These are phyloP conservation scores for Penicillium hesseltinei DNA, from an alignment of 2,329 filamentous ascomycete species.

Conservation along the genomic window DNA sequence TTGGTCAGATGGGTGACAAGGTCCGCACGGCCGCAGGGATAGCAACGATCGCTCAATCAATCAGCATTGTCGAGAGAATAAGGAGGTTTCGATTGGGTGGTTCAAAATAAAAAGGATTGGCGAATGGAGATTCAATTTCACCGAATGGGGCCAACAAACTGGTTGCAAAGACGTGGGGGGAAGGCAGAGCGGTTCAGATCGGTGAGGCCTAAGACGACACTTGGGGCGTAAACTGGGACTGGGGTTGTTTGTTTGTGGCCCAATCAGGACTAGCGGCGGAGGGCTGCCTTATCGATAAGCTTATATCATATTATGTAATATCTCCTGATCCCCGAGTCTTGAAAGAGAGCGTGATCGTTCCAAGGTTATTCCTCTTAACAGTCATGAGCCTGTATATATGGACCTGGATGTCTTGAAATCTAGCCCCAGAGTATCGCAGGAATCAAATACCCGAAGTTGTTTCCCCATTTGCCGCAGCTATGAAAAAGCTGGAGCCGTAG, in stretches of 20 bases:
- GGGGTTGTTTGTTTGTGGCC: slow-evolving; percentile 41
- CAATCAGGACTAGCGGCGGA: slow-evolving; percentile 35
- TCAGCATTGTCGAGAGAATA: slow-evolving; percentile 12
- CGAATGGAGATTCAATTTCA: not conserved
- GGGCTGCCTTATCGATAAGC: slow-evolving; percentile 43
- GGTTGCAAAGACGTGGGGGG: slow-evolving; percentile 10
- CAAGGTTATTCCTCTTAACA: not conserved
- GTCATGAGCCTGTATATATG: not conserved
- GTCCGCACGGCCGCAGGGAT: slow-evolving; percentile 16
- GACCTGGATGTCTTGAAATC: not conserved
- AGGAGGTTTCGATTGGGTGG: slow-evolving; percentile 1
- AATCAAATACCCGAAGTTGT: not conserved
- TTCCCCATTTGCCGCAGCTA: not conserved
- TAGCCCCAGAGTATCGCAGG: accelerated
- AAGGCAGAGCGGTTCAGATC: slow-evolving; percentile 21
- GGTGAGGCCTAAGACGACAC: slow-evolving; percentile 36
- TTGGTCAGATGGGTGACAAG: slow-evolving; percentile 12
- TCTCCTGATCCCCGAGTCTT: not conserved
- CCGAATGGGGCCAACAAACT: not conserved
- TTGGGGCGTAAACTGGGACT: slow-evolving; percentile 10
- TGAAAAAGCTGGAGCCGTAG: not conserved
- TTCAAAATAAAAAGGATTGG: not conserved
- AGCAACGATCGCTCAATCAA: slow-evolving; percentile 12
- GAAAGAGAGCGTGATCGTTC: not conserved
- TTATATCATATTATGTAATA: slow-evolving; percentile 30